These are phyloP conservation scores for Phytophthora foliorum DNA, from an alignment of 352 stramenopile species.

Conservation along the genomic window DNA sequence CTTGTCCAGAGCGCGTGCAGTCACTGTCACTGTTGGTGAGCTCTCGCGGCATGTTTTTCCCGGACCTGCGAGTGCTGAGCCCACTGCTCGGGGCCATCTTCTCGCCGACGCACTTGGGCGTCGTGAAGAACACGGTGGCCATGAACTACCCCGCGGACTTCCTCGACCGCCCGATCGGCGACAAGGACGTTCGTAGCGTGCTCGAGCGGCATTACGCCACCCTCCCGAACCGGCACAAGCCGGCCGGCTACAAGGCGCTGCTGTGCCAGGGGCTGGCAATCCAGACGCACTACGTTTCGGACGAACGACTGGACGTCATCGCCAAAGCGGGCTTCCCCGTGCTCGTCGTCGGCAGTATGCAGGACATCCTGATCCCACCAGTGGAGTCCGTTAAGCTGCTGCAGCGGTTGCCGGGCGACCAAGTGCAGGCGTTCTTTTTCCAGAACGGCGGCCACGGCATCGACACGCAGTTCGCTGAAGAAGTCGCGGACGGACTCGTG, in stretches of 20 bases:
- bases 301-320: conserved; percentile 51
- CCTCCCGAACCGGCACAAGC: conserved; percentile 26
- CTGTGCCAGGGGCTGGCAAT: conserved; percentile 41
- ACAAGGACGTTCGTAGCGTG: conserved; percentile 33
- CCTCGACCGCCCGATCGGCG: conserved; percentile 37
- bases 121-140: conserved; percentile 41
- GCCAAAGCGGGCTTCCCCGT: conserved; percentile 49
- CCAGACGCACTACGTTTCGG: conserved; percentile 55
- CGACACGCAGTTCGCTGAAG: conserved; percentile 39
- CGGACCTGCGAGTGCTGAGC: conserved; percentile 36
- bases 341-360: conserved; percentile 48
- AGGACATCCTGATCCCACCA: conserved; percentile 52
- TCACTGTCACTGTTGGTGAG: conserved; percentile 60
- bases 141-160: conserved; percentile 57
- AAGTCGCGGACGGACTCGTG: conserved; percentile 37
- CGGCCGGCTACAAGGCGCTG: conserved; percentile 37
- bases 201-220: conserved; percentile 33
- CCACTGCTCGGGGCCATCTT: conserved; percentile 45
- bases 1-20: conserved; percentile 42
- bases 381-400: conserved; percentile 40
- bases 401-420: conserved; percentile 23
- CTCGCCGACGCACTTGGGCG: conserved; percentile 36
- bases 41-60: conserved; percentile 45
- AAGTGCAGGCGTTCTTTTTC: conserved; percentile 41
- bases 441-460: conserved; percentile 41